Base-by-base conservation (phyloP, 208 protist genomes). In the Trypanosoma melophagium region DNA sequence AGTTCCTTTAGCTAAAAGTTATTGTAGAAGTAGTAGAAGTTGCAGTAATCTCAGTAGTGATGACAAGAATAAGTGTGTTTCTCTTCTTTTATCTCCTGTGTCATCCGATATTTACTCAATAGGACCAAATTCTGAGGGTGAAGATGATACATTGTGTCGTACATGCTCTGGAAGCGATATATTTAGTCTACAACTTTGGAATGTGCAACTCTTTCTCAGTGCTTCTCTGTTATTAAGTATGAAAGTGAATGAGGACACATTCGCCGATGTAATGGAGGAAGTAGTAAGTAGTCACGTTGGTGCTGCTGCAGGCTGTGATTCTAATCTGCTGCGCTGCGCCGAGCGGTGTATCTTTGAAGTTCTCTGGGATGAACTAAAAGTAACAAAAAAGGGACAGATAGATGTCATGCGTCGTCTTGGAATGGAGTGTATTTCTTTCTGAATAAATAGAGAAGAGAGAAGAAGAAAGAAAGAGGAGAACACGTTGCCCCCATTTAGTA, bases 101-200 rank as follows among this genome's bases (percentile, higher is more conserved):
- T 31, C 60, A 44, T 66, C 60, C 24, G 60, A 55, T 24, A 1
- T 35, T 3, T 19, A 16, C 14, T 72, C 77, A 22, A 58, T 75
- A 19, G 71, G 77, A 8, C 71, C 71, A 14, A 38, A 66, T 0
- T 72, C 71, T 21, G 77, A 82, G 40, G 51, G 31, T 42, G 71
- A 82, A 9, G 65, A 53, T 16, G 63, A 57, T 13, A 57, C 25
- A 31, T 45, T 71, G 13, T 83, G 77, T 47, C 22, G 51, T 7
- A 67, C 59, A 19, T 84, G 79, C 28, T 8, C 58, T 14, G 69
- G 54, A 25, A 50, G 52, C 0, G 35, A 60, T 17, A 66, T 80
- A 0, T 84, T 84, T 22, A 58, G 73, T 22, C 22, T 84, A 49
- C 79, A 78, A 68, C 66, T 77, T 40, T 75, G 71, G 64, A 84